Base-by-base conservation (phyloP, 2,329 filamentous ascomycete genomes). In the Diaporthe caulivora region DNA sequence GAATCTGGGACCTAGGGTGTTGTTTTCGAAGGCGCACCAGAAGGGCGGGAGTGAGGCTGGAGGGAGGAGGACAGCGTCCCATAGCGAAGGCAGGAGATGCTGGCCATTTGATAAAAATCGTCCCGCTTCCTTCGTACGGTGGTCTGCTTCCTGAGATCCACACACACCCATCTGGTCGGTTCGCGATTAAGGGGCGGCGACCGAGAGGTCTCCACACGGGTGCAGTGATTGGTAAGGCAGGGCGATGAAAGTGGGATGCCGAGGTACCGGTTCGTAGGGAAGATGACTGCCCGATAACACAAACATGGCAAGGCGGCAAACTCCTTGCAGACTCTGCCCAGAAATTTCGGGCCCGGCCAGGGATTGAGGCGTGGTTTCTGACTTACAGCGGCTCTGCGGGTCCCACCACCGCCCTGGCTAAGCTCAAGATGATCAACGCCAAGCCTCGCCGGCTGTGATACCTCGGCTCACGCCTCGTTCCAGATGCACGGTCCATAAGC, bases 331-430 rank as follows among this genome's bases (percentile, higher is more conserved):
- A 34, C 53, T 58, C 9, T 71, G 70, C 51, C 68, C 34, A 72
- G 70, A 49, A 42, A 68, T 26, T 31, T 40, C 49, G 47, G 49
- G 37, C 51, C 64, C 49, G 34, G 42, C 57, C 69, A 67, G 58
- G 72, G 57, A 21, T 64, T 29, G 21, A 51, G n/a, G 49, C 55
- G 37, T 44, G 42, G 31, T 74, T 49, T 34, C n/a, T 67, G 53
- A 29, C 44, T 49, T 31, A 47, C n/a, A 42, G 67, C 69, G 73
- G 67, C 67, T 73, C 58, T 71, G 73, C 73, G 73, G 73, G 55
- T 72, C 73, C 60, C 44, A 49, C 40, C 18, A 60, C 17, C 62
- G 29, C 47, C 47, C 31, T 51, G 44, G n/a, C 55, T 51, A 53
- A 42, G 55, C 55, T 71, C 55, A 62, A 34, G 21, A 54, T 21